phyloP scores from a whole-genome alignment of 2,329 filamentous ascomycete genomes.

The Lasiodiplodia theobromae region DNA sequence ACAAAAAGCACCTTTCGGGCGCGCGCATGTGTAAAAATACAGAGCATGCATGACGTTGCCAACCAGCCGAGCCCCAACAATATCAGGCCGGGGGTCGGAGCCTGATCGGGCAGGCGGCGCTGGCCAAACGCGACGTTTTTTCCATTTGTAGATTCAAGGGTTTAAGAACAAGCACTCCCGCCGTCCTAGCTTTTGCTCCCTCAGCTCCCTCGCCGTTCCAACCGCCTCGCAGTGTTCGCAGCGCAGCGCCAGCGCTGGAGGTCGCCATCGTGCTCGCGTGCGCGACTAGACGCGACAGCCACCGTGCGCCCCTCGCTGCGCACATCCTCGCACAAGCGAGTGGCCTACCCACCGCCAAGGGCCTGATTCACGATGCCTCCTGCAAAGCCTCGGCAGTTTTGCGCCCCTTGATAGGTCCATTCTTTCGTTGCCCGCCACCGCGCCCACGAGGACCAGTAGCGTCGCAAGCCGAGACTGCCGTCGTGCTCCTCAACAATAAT shows the following conservation, averaged over 20 bases:
- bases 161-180: conserved; percentile 3
- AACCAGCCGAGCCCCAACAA: conserved; percentile 18
- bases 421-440: neutral
- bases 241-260: conserved; percentile 10
- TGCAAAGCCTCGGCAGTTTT: conserved; percentile 22
- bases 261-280: conserved; percentile 12
- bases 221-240: conserved; percentile 8
- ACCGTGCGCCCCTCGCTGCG: conserved; percentile 7
- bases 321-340: conserved; percentile 19
- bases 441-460: conserved; percentile 12
- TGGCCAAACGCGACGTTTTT: conserved; percentile 15
- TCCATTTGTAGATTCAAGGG: neutral
- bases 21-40: neutral
- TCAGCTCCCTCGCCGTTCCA: neutral
- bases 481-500: conserved; percentile 26
- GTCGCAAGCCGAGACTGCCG: conserved; percentile 19
- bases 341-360: conserved; percentile 5
- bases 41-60: conserved; percentile 13
- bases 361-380: conserved; percentile 14
- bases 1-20: neutral
- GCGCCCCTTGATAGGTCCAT: conserved; percentile 25
- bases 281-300: conserved; percentile 12
- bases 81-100: conserved; percentile 16
- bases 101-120: conserved; percentile 19
- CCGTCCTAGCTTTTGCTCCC: neutral